These are phyloP conservation scores for Theobroma cacao DNA, from an alignment of 345 rosid genomes.

Conservation along the genomic window DNA sequence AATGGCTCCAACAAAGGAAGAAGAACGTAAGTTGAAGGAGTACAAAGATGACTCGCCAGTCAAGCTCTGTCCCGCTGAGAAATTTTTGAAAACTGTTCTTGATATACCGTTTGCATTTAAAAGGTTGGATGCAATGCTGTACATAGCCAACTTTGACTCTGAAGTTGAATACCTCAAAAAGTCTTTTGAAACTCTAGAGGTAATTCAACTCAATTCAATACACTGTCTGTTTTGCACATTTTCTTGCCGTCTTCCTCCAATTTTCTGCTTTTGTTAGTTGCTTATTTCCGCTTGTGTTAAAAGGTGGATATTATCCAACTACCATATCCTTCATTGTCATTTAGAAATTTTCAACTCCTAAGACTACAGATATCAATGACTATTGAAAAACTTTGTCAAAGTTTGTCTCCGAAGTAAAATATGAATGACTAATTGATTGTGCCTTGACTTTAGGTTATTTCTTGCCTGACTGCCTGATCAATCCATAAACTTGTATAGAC, in stretches of 20 bases:
- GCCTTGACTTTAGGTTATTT: not conserved
- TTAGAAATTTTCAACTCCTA: not conserved
- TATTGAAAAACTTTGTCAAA: not conserved
- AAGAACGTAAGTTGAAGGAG: slow-evolving; percentile 79
- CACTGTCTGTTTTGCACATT: not conserved
- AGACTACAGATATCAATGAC: not conserved
- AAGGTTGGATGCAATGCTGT: slow-evolving; percentile 87
- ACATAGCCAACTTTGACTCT: slow-evolving; percentile 79
- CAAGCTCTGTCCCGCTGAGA: slow-evolving; percentile 92
- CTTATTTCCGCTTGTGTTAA: not conserved
- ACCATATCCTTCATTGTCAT: not conserved
- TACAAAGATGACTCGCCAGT: slow-evolving; percentile 71
- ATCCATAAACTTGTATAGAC: not conserved
- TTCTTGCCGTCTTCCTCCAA: not conserved
- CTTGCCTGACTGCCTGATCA: not conserved
- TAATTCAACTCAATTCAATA: slow-evolving; percentile 20
- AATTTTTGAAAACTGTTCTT: slow-evolving; percentile 77
- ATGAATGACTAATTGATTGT: not conserved
- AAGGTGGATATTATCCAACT: not conserved
- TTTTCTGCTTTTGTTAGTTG: not conserved
- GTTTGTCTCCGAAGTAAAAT: not conserved
- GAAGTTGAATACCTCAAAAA: slow-evolving; percentile 85
- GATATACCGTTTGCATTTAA: slow-evolving; percentile 94
- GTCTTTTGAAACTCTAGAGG: slow-evolving; percentile 93
- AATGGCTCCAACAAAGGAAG: slow-evolving; percentile 96